These are phyloP conservation scores for Acarospora socialis DNA, from an alignment of 2,329 filamentous ascomycete species.

Conservation along the genomic window DNA sequence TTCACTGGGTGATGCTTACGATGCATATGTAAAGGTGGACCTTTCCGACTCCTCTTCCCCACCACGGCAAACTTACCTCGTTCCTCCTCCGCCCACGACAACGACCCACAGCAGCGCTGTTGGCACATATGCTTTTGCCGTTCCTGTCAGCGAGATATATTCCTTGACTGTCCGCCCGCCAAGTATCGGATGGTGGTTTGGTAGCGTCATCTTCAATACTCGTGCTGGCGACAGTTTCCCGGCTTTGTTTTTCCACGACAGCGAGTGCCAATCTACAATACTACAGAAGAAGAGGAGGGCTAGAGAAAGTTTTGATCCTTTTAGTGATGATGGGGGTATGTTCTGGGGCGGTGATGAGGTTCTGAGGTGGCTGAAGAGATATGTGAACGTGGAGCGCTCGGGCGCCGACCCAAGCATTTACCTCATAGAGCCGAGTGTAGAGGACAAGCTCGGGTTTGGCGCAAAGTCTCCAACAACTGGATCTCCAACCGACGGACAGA, in stretches of 20 bases:
- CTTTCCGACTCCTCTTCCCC: constrained; percentile 66
- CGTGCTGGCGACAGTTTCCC: constrained; percentile 85
- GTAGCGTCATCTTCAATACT: constrained; percentile 86
- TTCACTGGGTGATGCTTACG: constrained; percentile 68
- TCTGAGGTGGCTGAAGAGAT: constrained; percentile 74
- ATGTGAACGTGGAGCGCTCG: constrained; percentile 70
- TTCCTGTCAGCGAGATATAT: constrained; percentile 82
- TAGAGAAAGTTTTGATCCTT: constrained; percentile 77
- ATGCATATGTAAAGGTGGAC: constrained; percentile 92
- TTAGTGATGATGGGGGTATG: constrained; percentile 68
- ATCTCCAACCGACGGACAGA: constrained; percentile 29
- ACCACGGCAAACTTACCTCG: constrained; percentile 75
- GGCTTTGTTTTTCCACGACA: constrained; percentile 93
- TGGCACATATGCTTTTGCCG: constrained; percentile 78
- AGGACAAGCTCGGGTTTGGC: constrained; percentile 73
- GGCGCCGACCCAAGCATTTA: constrained; percentile 82
- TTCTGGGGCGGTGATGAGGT: constrained; percentile 99
- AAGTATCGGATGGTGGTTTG: constrained; percentile 96
- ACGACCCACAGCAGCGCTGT: constrained; percentile 56
- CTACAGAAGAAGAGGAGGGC: constrained; percentile 79
- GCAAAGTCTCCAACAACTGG: constrained; percentile 36
- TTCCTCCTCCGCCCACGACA: constrained; percentile 78
- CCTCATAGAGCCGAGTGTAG: constrained; percentile 70
- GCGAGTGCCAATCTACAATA: constrained; percentile 90
- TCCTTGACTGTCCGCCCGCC: constrained; percentile 81